phyloP scores from a whole-genome alignment of 441 rosid genomes.

The Geranium incanum region DNA sequence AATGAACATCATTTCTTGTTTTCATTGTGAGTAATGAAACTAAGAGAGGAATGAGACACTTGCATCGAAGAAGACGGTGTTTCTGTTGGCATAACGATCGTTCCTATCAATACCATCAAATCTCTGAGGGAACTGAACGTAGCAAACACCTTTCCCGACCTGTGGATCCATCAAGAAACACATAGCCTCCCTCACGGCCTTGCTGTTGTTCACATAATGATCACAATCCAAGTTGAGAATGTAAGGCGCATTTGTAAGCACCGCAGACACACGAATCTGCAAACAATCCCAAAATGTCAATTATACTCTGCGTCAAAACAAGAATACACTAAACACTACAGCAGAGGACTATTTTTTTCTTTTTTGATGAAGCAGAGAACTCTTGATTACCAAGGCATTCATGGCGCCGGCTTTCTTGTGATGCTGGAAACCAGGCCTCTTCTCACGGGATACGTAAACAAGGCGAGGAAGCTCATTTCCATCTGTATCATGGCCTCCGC shows the following conservation, averaged over 20 bases:
- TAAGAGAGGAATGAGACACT: constrained; percentile 21
- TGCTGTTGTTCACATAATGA: constrained; percentile 93
- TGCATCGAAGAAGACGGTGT: constrained; percentile 96
- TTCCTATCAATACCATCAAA: constrained; percentile 93
- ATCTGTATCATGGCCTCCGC: constrained; percentile 91
- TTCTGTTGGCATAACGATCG: constrained; percentile 93
- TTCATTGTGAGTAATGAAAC: background rate
- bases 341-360: background rate
- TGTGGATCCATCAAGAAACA: constrained; percentile 98
- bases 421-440: constrained; percentile 94
- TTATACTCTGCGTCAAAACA: background rate
- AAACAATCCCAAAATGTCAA: constrained; percentile 9
- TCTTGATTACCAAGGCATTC: constrained; percentile 66
- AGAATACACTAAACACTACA: background rate
- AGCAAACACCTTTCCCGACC: constrained; percentile 89
- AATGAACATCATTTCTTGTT: background rate
- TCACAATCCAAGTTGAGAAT: constrained; percentile 98
- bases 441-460: constrained; percentile 97
- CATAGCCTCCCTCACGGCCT: constrained; percentile 96
- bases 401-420: constrained; percentile 99
- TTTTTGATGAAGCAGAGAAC: background rate
- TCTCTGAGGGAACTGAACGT: constrained; percentile 97
- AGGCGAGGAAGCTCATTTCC: constrained; percentile 93
- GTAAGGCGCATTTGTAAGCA: constrained; percentile 97
- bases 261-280: constrained; percentile 96